Evolutionary conservation across 2,329 filamentous ascomycete genomes (phyloP), one percentile per base, ranked within the genome.

Genomic region (Macrophomina pseudophaseolina): DNA sequence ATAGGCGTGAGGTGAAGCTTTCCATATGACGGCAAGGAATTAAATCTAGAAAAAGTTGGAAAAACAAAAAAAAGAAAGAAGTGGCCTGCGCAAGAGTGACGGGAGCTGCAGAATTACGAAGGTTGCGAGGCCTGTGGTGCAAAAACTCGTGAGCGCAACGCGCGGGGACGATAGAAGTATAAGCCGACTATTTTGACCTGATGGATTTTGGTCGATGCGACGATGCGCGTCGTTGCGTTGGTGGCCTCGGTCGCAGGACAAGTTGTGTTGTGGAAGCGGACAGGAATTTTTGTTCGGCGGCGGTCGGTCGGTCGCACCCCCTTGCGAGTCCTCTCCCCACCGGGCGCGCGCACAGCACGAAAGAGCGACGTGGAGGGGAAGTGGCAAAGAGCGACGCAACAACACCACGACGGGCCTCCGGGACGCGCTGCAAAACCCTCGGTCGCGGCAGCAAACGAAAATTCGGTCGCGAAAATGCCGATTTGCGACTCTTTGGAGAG

Each of bases 1-100:
- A 33, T 35, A 51, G 65, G 56, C 58, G 56, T 35, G 23, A 42
- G 18, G 56, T 49, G 56, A 53, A 46, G 30, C 54, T 28, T 60
- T 53, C 65, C 65, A 66, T 64, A 59, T 64, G 66, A 67, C 51
- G 51, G 53, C 56, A 52, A 66, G 16, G 33, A 64, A 49, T 62
- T 38, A 62, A 49, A 62, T 14, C 23, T 8, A 40, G 30, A 53
- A 52, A 32, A 62, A 42, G 35, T 38, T 38, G 35, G 44, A 62
- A 62, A 14, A 18, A 8, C 23, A 32, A 53, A 51, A 23, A 4
- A 9, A 44, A 18, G 35, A 54, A 54, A 54, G 35, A 16, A 12
- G 46, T n/a, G 18, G 48, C 35, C 48, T 63, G 56, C 35, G 7
- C 23, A n/a, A 40, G 49, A n/a, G 51, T 30, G 53, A 51, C 33